These are phyloP conservation scores for Triglochin maritima DNA, from an alignment of 106 monocot genomes.

Conservation along the genomic window DNA sequence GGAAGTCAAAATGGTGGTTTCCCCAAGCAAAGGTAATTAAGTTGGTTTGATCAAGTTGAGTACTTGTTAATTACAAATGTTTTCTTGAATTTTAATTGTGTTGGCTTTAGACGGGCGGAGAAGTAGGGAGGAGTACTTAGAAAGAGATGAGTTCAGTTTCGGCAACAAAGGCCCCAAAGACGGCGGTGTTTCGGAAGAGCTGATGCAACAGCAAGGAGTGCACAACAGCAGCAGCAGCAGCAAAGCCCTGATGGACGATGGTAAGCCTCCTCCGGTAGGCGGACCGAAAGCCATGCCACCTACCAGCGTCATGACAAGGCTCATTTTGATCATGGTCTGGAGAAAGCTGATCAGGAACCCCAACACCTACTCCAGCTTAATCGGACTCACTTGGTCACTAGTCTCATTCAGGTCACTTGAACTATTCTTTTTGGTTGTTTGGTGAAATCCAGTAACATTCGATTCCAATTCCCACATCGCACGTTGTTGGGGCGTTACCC, in stretches of 20 bases:
- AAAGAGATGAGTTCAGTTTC: conserved; percentile 71
- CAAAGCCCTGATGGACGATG: conserved; percentile 5
- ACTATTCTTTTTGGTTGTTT: not conserved
- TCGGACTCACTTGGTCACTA: conserved; percentile 76
- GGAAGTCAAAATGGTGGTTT: conserved; percentile 35
- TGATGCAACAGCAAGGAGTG: conserved; percentile 13
- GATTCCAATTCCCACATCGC: no score
- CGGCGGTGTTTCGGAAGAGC: conserved; percentile 19
- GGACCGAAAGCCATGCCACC: conserved; percentile 47
- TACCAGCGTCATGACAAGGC: conserved; percentile 92
- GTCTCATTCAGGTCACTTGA: conserved; percentile 55
- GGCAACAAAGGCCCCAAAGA: conserved; percentile 23
- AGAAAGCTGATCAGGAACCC: conserved; percentile 94
- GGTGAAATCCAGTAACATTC: not conserved
- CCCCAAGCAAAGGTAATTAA: conserved; percentile 47
- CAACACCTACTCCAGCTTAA: conserved; percentile 91
- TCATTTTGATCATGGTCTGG: conserved; percentile 96
- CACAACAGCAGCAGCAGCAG: conserved; percentile 13
- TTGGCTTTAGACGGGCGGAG: not conserved
- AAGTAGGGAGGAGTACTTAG: conserved; percentile 31
- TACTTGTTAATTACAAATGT: not conserved
- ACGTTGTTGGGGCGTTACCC: no score
- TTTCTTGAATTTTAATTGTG: not conserved
- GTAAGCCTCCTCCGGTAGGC: conserved; percentile 7
- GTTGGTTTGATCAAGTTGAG: not conserved